Percentiles rank a stretch among this genome's conserved stretches.
phyloP scores from a whole-genome alignment of 208 protist species.

The Wallacemonas rigidus region DNA sequence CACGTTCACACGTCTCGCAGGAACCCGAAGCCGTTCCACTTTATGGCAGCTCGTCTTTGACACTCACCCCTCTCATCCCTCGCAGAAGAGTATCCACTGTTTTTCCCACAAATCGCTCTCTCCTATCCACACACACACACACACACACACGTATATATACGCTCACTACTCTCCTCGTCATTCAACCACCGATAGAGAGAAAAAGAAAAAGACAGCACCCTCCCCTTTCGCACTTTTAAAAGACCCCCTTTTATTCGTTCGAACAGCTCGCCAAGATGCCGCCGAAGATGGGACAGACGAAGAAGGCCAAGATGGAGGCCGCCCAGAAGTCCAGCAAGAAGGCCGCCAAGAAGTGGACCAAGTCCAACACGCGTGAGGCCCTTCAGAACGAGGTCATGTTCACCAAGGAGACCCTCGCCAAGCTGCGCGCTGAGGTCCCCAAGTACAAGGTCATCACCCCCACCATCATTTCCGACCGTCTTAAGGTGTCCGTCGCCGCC shows the following conservation, averaged over 20 bases:
- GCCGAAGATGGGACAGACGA: slow-evolving; percentile 74
- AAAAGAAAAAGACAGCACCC: neutral
- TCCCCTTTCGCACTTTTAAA: slow-evolving; percentile 13
- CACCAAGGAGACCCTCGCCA: slow-evolving; percentile 86
- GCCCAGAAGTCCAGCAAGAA: slow-evolving; percentile 81
- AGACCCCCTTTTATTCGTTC: slow-evolving; percentile 3
- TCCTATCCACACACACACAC: neutral
- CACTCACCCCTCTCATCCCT: too few species aligned
- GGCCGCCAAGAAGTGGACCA: slow-evolving; percentile 93
- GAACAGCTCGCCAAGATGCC: slow-evolving; percentile 38
- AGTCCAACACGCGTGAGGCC: slow-evolving; percentile 87
- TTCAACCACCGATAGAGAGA: slow-evolving; percentile 1
- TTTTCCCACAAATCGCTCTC: neutral
- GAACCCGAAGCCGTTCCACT: too few species aligned
- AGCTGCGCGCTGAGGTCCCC: slow-evolving; percentile 87
- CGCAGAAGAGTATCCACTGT: too few species aligned
- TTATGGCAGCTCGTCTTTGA: too few species aligned
- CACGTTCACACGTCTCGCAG: slow-evolving; percentile 8
- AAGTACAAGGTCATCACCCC: slow-evolving; percentile 94
- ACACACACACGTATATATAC: neutral
- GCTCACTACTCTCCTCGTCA: slow-evolving; percentile 5
- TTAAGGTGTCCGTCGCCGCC: slow-evolving; percentile 88
- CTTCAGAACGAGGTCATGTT: slow-evolving; percentile 93
- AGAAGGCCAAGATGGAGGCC: slow-evolving; percentile 85
- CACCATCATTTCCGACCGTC: slow-evolving; percentile 86